Conservation (phyloP, 2,329 filamentous ascomycete species). For the Davidsoniella virescens region DNA sequence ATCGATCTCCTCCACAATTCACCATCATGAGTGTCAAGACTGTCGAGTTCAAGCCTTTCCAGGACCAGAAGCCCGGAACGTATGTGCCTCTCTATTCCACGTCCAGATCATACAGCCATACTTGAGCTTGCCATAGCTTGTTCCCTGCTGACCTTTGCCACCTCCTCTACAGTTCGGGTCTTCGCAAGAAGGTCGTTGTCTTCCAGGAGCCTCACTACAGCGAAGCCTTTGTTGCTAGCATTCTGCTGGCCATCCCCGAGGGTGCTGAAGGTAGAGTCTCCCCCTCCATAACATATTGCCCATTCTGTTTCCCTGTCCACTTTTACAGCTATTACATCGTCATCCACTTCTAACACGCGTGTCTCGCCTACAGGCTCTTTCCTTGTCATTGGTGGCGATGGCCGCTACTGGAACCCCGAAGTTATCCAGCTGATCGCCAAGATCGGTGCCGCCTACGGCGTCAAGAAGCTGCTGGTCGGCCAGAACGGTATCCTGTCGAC, state of each 20-base stretch:
- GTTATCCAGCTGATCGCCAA: constrained; percentile 94
- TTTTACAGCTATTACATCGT: not conserved
- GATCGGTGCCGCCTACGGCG: constrained; percentile 90
- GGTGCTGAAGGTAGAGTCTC: constrained; percentile 52
- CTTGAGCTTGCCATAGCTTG: not conserved
- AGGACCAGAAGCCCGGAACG: constrained; percentile 98
- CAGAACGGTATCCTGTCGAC: constrained; percentile 95
- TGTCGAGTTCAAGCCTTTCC: constrained; percentile 69
- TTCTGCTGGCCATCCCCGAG: constrained; percentile 91
- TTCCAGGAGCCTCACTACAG: constrained; percentile 94
- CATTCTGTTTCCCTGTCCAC: not conserved
- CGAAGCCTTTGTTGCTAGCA: constrained; percentile 87
- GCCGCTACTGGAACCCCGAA: constrained; percentile 92
- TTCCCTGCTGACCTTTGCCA: constrained; percentile 6
- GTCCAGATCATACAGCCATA: not conserved
- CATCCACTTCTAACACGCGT: not conserved
- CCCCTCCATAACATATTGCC: not conserved
- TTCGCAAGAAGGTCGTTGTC: constrained; percentile 96
- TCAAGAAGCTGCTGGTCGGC: constrained; percentile 96
- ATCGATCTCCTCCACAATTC: not conserved
- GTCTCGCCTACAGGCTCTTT: constrained; percentile 38
- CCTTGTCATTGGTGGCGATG: constrained; percentile 94
- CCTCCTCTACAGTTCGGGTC: constrained; percentile 57
- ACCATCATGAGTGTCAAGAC: constrained; percentile 54
- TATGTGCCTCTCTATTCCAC: constrained; percentile 38